phyloP scores from a whole-genome alignment of 2,329 filamentous ascomycete genomes.

The Sporothrix dimorphospora region DNA sequence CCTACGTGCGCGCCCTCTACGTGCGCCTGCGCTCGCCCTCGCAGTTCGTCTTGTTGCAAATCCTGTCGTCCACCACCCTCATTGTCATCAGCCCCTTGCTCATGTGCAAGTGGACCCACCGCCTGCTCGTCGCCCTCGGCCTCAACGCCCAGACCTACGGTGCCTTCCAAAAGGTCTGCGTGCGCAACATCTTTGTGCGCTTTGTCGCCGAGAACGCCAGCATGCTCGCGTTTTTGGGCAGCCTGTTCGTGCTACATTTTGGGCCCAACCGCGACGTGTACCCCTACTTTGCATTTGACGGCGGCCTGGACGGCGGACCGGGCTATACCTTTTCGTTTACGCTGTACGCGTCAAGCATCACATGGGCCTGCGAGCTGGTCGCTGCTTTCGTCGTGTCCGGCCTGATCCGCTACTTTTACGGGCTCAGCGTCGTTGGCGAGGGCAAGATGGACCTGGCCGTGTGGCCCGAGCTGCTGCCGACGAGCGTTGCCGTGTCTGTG shows the following conservation, averaged over 20 bases:
- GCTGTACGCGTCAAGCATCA: constrained; percentile 64
- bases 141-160: constrained; percentile 63
- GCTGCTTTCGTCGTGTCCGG: constrained; percentile 63
- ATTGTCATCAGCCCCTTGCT: constrained; percentile 66
- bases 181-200: constrained; percentile 68
- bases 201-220: constrained; percentile 68
- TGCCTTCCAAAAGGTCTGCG: constrained; percentile 67
- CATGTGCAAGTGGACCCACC: constrained; percentile 64
- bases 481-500: constrained; percentile 66
- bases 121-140: constrained; percentile 55
- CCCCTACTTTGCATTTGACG: constrained; percentile 69
- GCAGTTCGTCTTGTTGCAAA: constrained; percentile 68
- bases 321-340: constrained; percentile 65
- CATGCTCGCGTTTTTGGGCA: constrained; percentile 69
- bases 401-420: constrained; percentile 61
- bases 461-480: constrained; percentile 69
- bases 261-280: constrained; percentile 69
- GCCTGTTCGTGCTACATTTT: constrained; percentile 67
- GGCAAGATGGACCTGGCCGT: constrained; percentile 66
- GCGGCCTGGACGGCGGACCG: constrained; percentile 34
- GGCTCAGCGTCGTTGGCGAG: constrained; percentile 65
- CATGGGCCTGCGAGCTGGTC: constrained; percentile 68
- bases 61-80: constrained; percentile 64
- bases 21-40: constrained; percentile 66
- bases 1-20: constrained; percentile 70